Evolutionary conservation across 2,329 filamentous ascomycete genomes (phyloP).

Genomic region (Sporothrix brunneoviolacea): DNA sequence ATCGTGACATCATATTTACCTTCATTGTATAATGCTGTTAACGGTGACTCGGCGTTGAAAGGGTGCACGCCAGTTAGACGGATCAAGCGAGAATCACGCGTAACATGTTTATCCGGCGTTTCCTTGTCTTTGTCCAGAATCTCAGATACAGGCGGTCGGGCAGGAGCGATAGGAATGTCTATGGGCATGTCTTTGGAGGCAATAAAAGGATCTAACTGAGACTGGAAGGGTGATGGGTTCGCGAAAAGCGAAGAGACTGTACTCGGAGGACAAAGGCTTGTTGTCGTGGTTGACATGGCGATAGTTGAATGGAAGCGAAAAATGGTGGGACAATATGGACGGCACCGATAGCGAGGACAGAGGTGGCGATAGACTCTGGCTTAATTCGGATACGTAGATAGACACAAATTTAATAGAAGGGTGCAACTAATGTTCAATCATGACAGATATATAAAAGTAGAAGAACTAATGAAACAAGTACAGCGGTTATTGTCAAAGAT

Average conservation of each 20-base stretch:
- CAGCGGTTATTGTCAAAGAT: no score
- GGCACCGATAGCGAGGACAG: no score
- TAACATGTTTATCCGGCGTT: slow-evolving; percentile 77
- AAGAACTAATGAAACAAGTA: no score
- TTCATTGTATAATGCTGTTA: slow-evolving; percentile 68
- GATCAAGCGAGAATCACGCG: slow-evolving; percentile 73
- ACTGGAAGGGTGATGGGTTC: background rate
- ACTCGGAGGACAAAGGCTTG: background rate
- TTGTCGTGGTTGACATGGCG: background rate
- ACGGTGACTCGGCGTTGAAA: slow-evolving; percentile 82
- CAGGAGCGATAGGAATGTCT: background rate
- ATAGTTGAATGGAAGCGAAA: no score
- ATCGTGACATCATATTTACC: no score
- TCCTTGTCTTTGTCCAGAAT: slow-evolving; percentile 4
- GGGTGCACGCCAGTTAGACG: slow-evolving; percentile 83
- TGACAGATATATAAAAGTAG: no score
- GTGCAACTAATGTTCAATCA: no score
- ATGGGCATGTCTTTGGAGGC: background rate
- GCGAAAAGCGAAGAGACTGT: background rate
- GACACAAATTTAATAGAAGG: no score
- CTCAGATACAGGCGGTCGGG: background rate
- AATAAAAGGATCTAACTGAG: background rate
- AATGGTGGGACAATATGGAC: no score
- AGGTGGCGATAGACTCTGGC: no score
- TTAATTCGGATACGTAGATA: no score